A percentile compares a stretch with the other conserved stretches of the same genome.
These are phyloP conservation scores for Globisporangium nodosum DNA, from an alignment of 352 stramenopile genomes.

Conservation along the genomic window DNA sequence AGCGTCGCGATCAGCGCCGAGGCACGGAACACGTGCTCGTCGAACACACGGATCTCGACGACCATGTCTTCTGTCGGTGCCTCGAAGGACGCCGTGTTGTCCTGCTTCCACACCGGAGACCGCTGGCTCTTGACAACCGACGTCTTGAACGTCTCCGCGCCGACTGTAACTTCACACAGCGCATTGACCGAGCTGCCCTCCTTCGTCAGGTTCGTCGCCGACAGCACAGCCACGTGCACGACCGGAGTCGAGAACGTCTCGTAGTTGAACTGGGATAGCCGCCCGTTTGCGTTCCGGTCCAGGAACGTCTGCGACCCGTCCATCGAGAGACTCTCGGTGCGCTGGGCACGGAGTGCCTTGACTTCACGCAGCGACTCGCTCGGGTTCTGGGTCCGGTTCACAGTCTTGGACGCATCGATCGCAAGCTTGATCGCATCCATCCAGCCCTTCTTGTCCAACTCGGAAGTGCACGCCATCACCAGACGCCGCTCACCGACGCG, in stretches of 20 bases:
- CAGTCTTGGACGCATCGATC: conserved; percentile 80
- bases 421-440: conserved; percentile 84
- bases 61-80: conserved; percentile 73
- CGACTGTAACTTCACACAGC: conserved; percentile 76
- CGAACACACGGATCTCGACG: conserved; percentile 78
- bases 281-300: conserved; percentile 55
- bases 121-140: conserved; percentile 76
- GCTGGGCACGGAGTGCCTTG: conserved; percentile 54
- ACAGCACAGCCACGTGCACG: conserved; percentile 73
- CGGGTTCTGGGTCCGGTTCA: conserved; percentile 55
- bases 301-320: conserved; percentile 55
- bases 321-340: conserved; percentile 57
- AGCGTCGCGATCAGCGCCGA: conserved; percentile 72
- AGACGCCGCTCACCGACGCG: conserved; percentile 70
- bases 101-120: conserved; percentile 82
- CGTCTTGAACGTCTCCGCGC: conserved; percentile 80
- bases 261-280: conserved; percentile 84
- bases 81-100: conserved; percentile 83
- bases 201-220: conserved; percentile 76
- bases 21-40: conserved; percentile 76
- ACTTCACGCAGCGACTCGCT: conserved; percentile 46
- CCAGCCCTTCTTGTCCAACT: conserved; percentile 82
- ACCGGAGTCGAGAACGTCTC: conserved; percentile 77
- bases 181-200: conserved; percentile 69
- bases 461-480: conserved; percentile 81